Base-by-base conservation (phyloP, 768 basidiomycete genomes). In the Serendipita sp. region DNA sequence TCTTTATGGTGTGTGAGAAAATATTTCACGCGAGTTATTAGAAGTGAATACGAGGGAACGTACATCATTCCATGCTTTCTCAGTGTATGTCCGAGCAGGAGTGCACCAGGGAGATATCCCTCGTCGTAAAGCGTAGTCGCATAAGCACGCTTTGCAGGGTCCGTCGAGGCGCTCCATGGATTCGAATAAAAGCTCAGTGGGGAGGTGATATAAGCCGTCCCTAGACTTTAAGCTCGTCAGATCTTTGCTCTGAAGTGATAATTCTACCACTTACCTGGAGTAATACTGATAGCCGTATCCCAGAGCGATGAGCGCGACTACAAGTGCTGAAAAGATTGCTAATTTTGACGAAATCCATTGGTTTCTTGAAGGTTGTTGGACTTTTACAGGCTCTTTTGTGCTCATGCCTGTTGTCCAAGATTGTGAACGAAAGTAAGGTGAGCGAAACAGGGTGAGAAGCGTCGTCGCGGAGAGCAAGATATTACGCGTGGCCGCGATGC, bases 41-140 rank as follows among this genome's bases (percentile, higher is more conserved):
- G 26, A 20, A 48, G 5, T 28, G 5, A n/a, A 20, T 11, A 22
- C n/a, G 42, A 17, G 9, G 9, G 5, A 11, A 62, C 61, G 16
- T 24, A 62, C 56, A 64, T 26, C 63, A 64, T 64, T 2, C 63
- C 56, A 60, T 64, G 63, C 26, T 45, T 61, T 38, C 20, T 20
- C 17, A 64, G 24, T 3, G 63, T 61, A 33, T 61, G 34, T 3
- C 63, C 63, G 28, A 64, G 60, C 17, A 64, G 42, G 3, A 64
- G 34, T n/a, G 63, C 63, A n/a, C 63, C 63, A 22, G 63, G 63
- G 2, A 64, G 56, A 33, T 64, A 64, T 4, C 20, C 34, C 16
- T 64, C 63, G 42, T 64, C 53, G 26, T 64, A 64, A 3, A 64
- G 22, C 24, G 56, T 60, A 26, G 63, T 64, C 22, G 56, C 53